Evolutionary conservation across 1,284 basidiomycete genomes (phyloP).

Genomic region (Pholiota adiposa): DNA sequence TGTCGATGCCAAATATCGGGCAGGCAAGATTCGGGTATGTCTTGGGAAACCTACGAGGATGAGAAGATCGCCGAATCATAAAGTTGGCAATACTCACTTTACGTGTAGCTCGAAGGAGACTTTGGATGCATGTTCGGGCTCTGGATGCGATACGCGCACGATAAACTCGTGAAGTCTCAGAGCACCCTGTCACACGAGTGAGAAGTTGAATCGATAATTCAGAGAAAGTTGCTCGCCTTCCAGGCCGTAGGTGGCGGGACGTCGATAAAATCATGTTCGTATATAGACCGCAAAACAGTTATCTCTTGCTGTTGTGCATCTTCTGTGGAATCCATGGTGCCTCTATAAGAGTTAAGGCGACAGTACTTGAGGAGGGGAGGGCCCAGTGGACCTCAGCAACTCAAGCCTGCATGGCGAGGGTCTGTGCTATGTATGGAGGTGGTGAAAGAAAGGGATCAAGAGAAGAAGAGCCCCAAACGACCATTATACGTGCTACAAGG

Average conservation of each 20-base stretch:
- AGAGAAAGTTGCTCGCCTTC: constrained; percentile 56
- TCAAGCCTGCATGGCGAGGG: constrained; percentile 67
- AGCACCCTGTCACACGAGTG: constrained; percentile 52
- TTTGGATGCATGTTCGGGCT: constrained; percentile 53
- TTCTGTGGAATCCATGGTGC: constrained; percentile 68
- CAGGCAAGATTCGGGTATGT: constrained; percentile 73
- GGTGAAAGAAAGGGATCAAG: constrained; percentile 15
- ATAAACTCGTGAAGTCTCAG: constrained; percentile 72
- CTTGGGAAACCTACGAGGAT: constrained; percentile 64
- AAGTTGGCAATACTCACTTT: constrained; percentile 51
- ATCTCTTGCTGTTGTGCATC: constrained; percentile 78
- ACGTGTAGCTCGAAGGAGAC: constrained; percentile 68
- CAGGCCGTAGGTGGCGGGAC: constrained; percentile 76
- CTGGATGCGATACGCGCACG: constrained; percentile 69
- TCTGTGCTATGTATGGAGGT: constrained; percentile 7
- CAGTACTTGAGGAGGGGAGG: constrained; percentile 58
- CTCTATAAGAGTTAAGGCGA: constrained; percentile 20
- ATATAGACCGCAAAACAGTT: constrained; percentile 77
- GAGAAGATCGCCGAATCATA: constrained; percentile 6
- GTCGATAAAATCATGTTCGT: constrained; percentile 73
- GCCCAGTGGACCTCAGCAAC: constrained; percentile 69
- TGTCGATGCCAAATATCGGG: constrained; percentile 70
- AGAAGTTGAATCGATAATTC: neutral
- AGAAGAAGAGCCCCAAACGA: constrained; percentile 15
- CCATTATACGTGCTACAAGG: constrained; percentile 17